Percentiles rank a stretch among this genome's conserved stretches.
Conservation (phyloP, 2,329 filamentous ascomycete genomes). For the Byssothecium circinans region DNA sequence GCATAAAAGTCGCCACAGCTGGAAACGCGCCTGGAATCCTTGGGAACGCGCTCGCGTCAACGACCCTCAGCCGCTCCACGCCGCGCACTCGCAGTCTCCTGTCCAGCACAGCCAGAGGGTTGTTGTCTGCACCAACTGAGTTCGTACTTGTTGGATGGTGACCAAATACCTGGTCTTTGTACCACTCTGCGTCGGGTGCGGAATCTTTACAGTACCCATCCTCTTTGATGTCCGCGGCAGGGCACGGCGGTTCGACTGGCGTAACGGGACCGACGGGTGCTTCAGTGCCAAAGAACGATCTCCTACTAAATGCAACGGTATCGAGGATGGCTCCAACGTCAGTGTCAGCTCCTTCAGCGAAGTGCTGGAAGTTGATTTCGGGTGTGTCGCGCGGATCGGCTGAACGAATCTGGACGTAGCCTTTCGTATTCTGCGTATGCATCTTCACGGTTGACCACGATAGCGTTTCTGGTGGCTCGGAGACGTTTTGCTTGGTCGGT, state of each 20-base stretch:
- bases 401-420: slow-evolving; percentile 61
- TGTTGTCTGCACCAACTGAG: slow-evolving; percentile 26
- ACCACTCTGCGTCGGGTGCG: slow-evolving; percentile 20
- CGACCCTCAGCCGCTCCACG: slow-evolving; percentile 53
- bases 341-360: slow-evolving; percentile 56
- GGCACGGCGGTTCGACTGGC: slow-evolving; percentile 43
- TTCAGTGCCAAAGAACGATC: slow-evolving; percentile 60
- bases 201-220: slow-evolving; percentile 21
- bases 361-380: slow-evolving; percentile 49
- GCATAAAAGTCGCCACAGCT: slow-evolving; percentile 51
- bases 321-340: slow-evolving; percentile 55
- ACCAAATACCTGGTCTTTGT: slow-evolving; percentile 22
- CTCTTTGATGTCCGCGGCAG: slow-evolving; percentile 36
- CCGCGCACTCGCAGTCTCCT: slow-evolving; percentile 45
- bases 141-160: slow-evolving; percentile 22
- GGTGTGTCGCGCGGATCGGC: slow-evolving; percentile 64
- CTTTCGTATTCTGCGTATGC: slow-evolving; percentile 61
- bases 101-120: slow-evolving; percentile 40
- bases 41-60: slow-evolving; percentile 29
- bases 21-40: slow-evolving; percentile 54
- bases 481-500: slow-evolving; percentile 45
- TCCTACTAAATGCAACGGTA: slow-evolving; percentile 56
- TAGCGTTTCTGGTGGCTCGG: slow-evolving; percentile 14
- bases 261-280: slow-evolving; percentile 35
- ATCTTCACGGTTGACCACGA: slow-evolving; percentile 60